These are phyloP conservation scores for Leptographium radiaticola DNA, from an alignment of 2,329 filamentous ascomycete genomes.

Conservation along the genomic window DNA sequence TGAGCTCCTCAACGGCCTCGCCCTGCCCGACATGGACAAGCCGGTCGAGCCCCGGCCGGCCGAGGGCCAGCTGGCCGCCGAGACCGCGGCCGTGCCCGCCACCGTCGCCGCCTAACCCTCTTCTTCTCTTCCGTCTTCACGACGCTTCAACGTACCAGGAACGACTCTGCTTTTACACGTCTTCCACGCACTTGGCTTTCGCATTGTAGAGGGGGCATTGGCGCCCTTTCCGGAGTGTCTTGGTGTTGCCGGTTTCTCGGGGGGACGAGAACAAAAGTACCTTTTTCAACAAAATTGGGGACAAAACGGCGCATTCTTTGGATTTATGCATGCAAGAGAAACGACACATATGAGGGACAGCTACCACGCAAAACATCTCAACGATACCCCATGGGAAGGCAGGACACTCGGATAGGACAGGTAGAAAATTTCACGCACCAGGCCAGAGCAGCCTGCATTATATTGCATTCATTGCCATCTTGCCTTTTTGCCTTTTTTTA, in stretches of 20 bases:
- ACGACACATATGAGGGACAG: conserved; percentile 1
- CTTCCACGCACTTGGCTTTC: neutral
- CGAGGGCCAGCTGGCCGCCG: conserved; percentile 1
- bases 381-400: conserved; percentile 20
- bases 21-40: conserved; percentile 50
- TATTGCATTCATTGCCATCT: neutral
- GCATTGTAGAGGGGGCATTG: neutral
- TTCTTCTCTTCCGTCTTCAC: neutral
- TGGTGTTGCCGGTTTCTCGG: neutral
- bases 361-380: conserved; percentile 18
- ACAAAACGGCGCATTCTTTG: conserved; percentile 4
- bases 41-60: conserved; percentile 19
- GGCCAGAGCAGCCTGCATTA: neutral
- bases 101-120: neutral
- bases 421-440: neutral
- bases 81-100: conserved; percentile 5
- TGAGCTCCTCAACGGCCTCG: conserved; percentile 67
- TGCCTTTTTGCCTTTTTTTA: neutral
- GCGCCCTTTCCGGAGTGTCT: neutral
- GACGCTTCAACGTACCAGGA: conserved; percentile 7
- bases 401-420: neutral
- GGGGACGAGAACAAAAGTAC: conserved; percentile 3
- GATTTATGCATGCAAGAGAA: neutral
- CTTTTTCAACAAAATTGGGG: conserved; percentile 15
- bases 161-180: conserved; percentile 7